Conservation (phyloP, 1,284 basidiomycete genomes). For the Boletellus sp. region DNA sequence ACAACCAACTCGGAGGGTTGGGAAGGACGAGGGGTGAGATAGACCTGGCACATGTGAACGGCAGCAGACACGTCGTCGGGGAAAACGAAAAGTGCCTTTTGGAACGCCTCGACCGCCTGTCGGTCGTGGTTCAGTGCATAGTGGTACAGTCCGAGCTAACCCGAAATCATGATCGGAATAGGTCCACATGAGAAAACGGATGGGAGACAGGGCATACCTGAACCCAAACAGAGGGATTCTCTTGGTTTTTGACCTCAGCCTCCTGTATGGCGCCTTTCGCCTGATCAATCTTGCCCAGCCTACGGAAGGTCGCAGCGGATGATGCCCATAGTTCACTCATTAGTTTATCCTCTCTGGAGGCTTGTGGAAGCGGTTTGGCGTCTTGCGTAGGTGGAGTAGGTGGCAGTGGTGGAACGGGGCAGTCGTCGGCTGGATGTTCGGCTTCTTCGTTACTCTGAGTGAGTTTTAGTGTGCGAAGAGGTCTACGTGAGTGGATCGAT, state of each 20-base stretch:
- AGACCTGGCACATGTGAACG: conserved; percentile 73
- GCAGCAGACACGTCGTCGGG: conserved; percentile 76
- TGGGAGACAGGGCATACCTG: conserved; percentile 55
- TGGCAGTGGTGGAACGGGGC: conserved; percentile 42
- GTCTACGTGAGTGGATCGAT: conserved; percentile 78
- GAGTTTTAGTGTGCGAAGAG: conserved; percentile 49
- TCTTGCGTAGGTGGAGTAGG: conserved; percentile 30
- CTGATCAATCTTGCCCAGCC: conserved; percentile 87
- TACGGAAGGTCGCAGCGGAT: conserved; percentile 90
- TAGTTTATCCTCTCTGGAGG: conserved; percentile 65
- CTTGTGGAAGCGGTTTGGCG: conserved; percentile 40
- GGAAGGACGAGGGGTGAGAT: conserved; percentile 45
- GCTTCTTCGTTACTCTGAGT: conserved; percentile 31
- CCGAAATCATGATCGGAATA: neutral
- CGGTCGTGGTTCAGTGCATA: conserved; percentile 52
- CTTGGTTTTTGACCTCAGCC: conserved; percentile 86
- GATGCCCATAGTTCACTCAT: conserved; percentile 91
- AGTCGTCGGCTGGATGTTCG: conserved; percentile 34
- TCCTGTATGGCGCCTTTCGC: conserved; percentile 90
- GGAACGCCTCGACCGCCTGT: conserved; percentile 71
- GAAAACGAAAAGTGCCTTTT: conserved; percentile 79
- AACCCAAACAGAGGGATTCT: conserved; percentile 90
- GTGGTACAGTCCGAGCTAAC: conserved; percentile 76
- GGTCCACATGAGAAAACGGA: neutral
- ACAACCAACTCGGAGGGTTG: conserved; percentile 12